These are phyloP conservation scores for Geotrichum restrictum DNA, from an alignment of 1,139 yeast genomes.

Conservation along the genomic window DNA sequence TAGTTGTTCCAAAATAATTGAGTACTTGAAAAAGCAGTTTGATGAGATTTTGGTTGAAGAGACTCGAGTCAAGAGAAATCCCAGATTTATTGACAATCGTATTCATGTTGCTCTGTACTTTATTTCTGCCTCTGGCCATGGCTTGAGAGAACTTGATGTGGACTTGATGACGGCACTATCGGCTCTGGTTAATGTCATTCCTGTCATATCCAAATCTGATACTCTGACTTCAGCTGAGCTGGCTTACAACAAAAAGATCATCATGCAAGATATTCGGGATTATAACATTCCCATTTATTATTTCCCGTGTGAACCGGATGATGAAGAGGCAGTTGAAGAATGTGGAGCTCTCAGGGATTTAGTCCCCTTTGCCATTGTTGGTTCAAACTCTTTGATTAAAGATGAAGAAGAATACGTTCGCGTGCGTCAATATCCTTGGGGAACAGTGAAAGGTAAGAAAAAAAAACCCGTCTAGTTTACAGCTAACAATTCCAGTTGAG, in stretches of 20 bases:
- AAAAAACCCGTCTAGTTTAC: not conserved
- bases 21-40: constrained; percentile 80
- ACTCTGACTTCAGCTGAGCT: constrained; percentile 76
- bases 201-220: constrained; percentile 84
- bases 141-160: constrained; percentile 68
- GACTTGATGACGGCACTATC: constrained; percentile 75
- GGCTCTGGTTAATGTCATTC: constrained; percentile 78
- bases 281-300: constrained; percentile 80
- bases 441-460: constrained; percentile 52
- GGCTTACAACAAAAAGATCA: constrained; percentile 57
- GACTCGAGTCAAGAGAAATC: constrained; percentile 81
- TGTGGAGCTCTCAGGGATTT: constrained; percentile 68
- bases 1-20: constrained; percentile 64
- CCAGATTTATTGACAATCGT: constrained; percentile 66
- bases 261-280: constrained; percentile 67
- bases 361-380: constrained; percentile 86
- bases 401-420: constrained; percentile 43
- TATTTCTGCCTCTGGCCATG: constrained; percentile 72
- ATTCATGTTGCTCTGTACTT: constrained; percentile 72
- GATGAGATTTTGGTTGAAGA: constrained; percentile 91
- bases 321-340: constrained; percentile 71
- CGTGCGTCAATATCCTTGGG: constrained; percentile 95
- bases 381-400: constrained; percentile 41
- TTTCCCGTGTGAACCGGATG: constrained; percentile 63
- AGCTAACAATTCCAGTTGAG: constrained; percentile 46